Conservation (phyloP, 495 filamentous ascomycete species). For the Articulospora tetracladia region DNA sequence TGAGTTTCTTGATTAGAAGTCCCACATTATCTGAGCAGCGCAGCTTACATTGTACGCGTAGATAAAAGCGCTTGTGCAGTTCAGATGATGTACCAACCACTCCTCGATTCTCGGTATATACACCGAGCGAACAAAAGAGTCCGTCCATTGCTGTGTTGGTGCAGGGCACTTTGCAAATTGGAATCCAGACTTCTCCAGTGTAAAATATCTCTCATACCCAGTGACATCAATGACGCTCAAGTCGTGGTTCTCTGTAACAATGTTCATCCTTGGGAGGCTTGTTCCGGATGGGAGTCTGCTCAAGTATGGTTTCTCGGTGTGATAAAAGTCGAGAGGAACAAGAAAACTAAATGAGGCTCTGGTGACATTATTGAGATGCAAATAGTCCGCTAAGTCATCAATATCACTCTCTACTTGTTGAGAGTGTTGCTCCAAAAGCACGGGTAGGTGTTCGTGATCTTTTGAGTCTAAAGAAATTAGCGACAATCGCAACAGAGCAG, state of each 20-base stretch:
- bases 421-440: neutral
- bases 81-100: neutral
- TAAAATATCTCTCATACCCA: neutral
- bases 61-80: neutral
- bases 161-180: constrained; percentile 1
- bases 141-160: neutral
- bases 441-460: neutral
- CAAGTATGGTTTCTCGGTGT: constrained; percentile 2
- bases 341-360: neutral
- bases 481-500: too few species aligned
- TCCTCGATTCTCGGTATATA: constrained; percentile 1
- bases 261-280: neutral
- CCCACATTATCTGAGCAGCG: neutral
- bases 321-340: neutral
- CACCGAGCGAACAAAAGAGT: neutral
- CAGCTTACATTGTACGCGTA: constrained; percentile 4
- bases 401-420: neutral
- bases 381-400: neutral
- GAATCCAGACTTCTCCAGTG: constrained; percentile 6
- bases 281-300: constrained; percentile 3
- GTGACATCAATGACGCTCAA: neutral
- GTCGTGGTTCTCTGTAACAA: neutral
- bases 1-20: neutral
- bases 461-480: neutral
- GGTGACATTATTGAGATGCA: neutral